Percentiles rank a stretch among this genome's conserved stretches.
phyloP scores from a whole-genome alignment of 2,329 filamentous ascomycete genomes.

The Bertia moriformis region DNA sequence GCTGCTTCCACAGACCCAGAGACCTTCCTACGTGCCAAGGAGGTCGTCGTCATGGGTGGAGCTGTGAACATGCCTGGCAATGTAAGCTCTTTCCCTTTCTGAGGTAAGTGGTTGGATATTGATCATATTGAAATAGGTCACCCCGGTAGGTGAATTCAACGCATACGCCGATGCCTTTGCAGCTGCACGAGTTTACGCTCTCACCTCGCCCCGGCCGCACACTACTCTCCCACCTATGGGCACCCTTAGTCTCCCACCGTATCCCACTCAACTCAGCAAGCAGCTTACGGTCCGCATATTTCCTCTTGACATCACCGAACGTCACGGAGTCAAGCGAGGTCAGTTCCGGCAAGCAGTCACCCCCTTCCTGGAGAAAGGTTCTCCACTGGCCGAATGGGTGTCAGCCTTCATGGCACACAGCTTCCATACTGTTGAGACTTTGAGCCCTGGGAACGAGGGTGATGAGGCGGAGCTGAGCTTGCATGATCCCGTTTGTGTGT shows the following conservation, averaged over 20 bases:
- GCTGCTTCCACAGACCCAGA: slow-evolving; percentile 46
- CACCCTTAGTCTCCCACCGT: slow-evolving; percentile 12
- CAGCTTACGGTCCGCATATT: slow-evolving; percentile 25
- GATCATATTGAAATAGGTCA: too few species aligned
- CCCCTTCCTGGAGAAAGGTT: slow-evolving; percentile 18
- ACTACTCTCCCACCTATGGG: slow-evolving; percentile 39
- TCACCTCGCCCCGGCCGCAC: slow-evolving; percentile 31
- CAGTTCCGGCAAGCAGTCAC: slow-evolving; percentile 19
- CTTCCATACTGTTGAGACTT: slow-evolving; percentile 23
- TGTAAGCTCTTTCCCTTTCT: slow-evolving; percentile 13
- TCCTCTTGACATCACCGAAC: slow-evolving; percentile 27
- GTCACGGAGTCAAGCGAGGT: slow-evolving; percentile 23
- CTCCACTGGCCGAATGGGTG: slow-evolving; percentile 30
- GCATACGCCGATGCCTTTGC: slow-evolving; percentile 42
- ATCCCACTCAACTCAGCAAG: slow-evolving; percentile 21
- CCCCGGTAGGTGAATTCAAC: slow-evolving; percentile 52
- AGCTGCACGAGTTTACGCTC: slow-evolving; percentile 27
- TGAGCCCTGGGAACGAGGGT: slow-evolving; percentile 18
- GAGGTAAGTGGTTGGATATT: too few species aligned
- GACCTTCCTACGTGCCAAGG: slow-evolving; percentile 44
- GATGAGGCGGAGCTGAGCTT: slow-evolving; percentile 22
- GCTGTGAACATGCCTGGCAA: slow-evolving; percentile 41
- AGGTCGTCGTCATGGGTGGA: slow-evolving; percentile 53
- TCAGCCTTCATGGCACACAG: slow-evolving; percentile 26
- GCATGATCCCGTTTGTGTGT: slow-evolving; percentile 31